Evolutionary conservation across 176 grass and related monocot species (phyloP), one percentile per base, ranked within the genome.

Genomic region (Aegilops speltoides): DNA sequence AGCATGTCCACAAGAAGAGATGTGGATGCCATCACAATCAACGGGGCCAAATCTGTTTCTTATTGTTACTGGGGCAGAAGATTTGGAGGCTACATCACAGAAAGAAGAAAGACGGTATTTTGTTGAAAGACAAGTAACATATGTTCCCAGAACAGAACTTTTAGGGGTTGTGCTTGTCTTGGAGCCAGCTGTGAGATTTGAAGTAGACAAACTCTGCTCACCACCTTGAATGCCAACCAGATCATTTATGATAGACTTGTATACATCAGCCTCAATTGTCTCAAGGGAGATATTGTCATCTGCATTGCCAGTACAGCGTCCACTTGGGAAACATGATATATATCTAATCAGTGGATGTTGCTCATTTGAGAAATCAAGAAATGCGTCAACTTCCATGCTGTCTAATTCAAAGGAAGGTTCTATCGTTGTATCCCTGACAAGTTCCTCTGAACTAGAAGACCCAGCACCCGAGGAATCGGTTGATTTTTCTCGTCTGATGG

Each of bases 1-100:
- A 78, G 92, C 94, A 89, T 99, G 97, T 29, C 97, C 97, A 73
- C 97, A 99, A 64, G 97, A 94, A 48, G 94, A 97, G 77, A 99
- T 94, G 79, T 97, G 94, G 65, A 99, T 89, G 79, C 97, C 97
- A 87, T 99, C 92, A 91, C 97, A 97, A 87, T 95, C 89, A 41
- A 62, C 59, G 5, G 97, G 94, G 48, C 97, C 89, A 89, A 99
- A 99, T 83, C 86, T 86, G 77, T 87, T 93, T 60, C 76, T 86
- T 82, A 65, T 83, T 25, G 36, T 83, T 77, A 62, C 82, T 41
- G 85, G 80, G 71, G 74, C 34, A 86, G 84, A 80, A 63, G 87
- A 78, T 68, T 84, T 87, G 64, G 89, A 86, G 50, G 88, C 34
- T 76, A 82, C 84, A 82, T 92, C 87, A 14, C 73, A 82, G 28